phyloP scores from a whole-genome alignment of 148 eudicot genomes.

The Vaccinium myrtillus region DNA sequence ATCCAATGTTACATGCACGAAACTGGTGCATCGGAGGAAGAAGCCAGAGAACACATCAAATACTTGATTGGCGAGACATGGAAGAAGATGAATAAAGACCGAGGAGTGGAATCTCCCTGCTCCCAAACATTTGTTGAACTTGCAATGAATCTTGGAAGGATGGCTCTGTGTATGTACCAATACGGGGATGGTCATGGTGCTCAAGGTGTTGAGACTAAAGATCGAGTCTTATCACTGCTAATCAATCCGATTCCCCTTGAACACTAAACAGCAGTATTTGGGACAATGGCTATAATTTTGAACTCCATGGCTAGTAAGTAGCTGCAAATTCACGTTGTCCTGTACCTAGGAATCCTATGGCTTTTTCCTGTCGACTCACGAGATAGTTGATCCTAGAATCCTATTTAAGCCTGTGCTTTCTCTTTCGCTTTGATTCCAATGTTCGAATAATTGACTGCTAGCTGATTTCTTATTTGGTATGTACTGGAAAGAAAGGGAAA shows the following conservation, averaged over 20 bases:
- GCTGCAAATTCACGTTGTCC: too few species aligned
- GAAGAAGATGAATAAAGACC: slow-evolving; percentile 31
- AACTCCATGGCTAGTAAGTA: too few species aligned
- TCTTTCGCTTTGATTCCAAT: too few species aligned
- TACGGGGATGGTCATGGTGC: slow-evolving; percentile 27
- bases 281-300: too few species aligned
- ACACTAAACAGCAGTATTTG: too few species aligned
- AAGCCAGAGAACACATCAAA: slow-evolving; percentile 23
- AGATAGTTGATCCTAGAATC: too few species aligned
- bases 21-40: slow-evolving; percentile 17
- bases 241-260: slow-evolving; percentile 14
- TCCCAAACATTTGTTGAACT: not conserved
- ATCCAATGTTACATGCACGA: slow-evolving; percentile 34
- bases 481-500: too few species aligned
- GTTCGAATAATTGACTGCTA: too few species aligned
- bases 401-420: too few species aligned
- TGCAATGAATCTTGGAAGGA: slow-evolving; percentile 22
- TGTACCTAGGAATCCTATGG: too few species aligned
- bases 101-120: not conserved
- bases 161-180: slow-evolving; percentile 20
- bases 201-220: not conserved
- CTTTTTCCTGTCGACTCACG: too few species aligned
- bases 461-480: too few species aligned
- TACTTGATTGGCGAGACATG: slow-evolving; percentile 21
- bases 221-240: slow-evolving; percentile 11